Conservation (phyloP, 208 protist species). For the Trypanosoma theileri region DNA sequence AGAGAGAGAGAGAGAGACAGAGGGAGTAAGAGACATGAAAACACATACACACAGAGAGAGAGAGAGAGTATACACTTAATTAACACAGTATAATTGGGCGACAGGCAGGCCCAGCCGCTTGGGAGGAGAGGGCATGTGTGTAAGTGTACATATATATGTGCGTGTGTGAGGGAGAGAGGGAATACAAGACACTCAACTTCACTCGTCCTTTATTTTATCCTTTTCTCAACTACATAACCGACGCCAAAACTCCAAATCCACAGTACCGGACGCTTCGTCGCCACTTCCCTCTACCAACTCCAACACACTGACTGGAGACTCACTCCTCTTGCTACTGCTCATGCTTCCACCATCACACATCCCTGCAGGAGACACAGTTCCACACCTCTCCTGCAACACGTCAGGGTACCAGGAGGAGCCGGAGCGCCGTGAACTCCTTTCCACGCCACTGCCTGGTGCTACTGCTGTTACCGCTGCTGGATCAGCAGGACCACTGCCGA, state of each 20-base stretch:
- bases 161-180: background rate
- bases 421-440: too few relatives aligned
- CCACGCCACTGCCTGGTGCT: too few relatives aligned
- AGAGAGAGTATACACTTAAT: background rate
- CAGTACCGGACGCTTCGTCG: background rate
- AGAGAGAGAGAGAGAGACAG: conserved; percentile 11
- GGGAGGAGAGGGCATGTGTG: too few relatives aligned
- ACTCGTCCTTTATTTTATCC: background rate
- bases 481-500: conserved; percentile 14
- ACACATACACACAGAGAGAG: background rate
- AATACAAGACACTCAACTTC: background rate
- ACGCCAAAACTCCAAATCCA: conserved; percentile 32
- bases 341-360: too few relatives aligned
- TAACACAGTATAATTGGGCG: background rate
- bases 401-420: too few relatives aligned
- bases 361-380: too few relatives aligned
- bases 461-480: background rate
- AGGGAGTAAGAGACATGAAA: background rate
- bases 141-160: conserved; percentile 5
- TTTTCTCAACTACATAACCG: conserved; percentile 24
- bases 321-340: too few relatives aligned
- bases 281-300: conserved; percentile 7
- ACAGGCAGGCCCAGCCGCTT: too few relatives aligned
- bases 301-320: too few relatives aligned
- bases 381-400: too few relatives aligned